Evolutionary conservation across 2,329 filamentous ascomycete species (phyloP), one percentile per base, ranked within the genome.

Genomic region (Knufia petricola): DNA sequence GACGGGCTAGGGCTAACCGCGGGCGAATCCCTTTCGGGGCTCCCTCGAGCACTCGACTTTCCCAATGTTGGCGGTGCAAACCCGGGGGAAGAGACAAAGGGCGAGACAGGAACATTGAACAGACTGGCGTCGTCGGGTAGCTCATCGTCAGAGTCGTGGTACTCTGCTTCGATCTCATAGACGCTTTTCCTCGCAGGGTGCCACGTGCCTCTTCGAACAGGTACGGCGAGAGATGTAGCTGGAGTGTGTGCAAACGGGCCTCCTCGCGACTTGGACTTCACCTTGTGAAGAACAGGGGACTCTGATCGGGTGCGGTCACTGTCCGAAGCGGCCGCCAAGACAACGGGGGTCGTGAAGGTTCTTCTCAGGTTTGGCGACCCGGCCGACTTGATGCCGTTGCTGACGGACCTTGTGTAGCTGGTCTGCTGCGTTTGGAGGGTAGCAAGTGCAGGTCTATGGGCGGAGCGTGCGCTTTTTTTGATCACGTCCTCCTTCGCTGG

Each of bases 91-190:
- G 60, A 58, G 12, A 68, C 64, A 19, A 69, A 64, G 3, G 71
- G 71, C 8, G 71, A 73, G 13, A 74, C 66, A 0, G 71, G 71
- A 15, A 74, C 69, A 50, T 74, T 74, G 67, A 69, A 73, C 7
- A 74, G 56, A 53, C 69, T 71, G 8, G 70, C 67, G 60, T 74
- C 70, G 40, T 73, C 71, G 3, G 71, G 71, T 28, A 74, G 55
- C 19, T 74, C 71, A 41, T 74, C 71, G 50, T 74, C 71, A 1
- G 68, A 72, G 51, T 74, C 71, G 55, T 73, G 64, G 46, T 71
- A 74, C 59, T 74, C 71, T 15, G 66, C 68, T 54, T 74, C 71
- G 20, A 74, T 50, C 37, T 74, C 70, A 52, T 69, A 67, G n/a
- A 69, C 51, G 2, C 69, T 65, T 54, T 73, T 73, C 36, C 50